Percentiles rank a stretch among this genome's conserved stretches.
Conservation (phyloP, 225 moss, liverwort and hornwort genomes). For the Climacium dendroides region DNA sequence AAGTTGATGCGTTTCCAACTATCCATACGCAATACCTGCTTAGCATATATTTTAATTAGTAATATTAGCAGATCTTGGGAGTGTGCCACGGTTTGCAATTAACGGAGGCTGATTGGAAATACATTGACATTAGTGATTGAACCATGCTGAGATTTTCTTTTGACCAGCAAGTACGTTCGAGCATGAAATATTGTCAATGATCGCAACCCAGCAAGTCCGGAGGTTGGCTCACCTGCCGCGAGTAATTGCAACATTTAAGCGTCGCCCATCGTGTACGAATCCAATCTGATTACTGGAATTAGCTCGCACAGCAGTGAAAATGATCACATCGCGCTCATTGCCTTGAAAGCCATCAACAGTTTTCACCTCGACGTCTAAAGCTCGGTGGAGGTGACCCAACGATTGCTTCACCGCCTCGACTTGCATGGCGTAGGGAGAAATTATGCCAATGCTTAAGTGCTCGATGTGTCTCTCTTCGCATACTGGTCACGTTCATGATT, state of each 20-base stretch:
- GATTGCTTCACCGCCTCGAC: slow-evolving; percentile 4
- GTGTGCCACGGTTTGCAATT: background rate
- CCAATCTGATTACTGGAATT: background rate
- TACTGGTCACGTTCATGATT: background rate
- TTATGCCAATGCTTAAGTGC: slow-evolving; percentile 3
- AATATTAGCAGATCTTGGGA: background rate
- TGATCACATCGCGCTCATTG: slow-evolving; percentile 14
- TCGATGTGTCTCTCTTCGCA: background rate
- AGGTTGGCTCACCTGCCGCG: background rate
- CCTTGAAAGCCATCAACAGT: slow-evolving; percentile 17
- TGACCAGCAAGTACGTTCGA: background rate
- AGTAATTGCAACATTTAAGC: slow-evolving; percentile 14
- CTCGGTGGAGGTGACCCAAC: background rate
- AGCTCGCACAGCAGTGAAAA: slow-evolving; percentile 2
- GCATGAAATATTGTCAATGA: background rate
- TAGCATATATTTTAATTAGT: background rate
- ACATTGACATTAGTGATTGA: background rate
- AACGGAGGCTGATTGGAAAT: background rate
- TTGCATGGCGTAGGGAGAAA: slow-evolving; percentile 13
- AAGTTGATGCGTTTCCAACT: background rate
- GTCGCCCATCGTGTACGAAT: background rate
- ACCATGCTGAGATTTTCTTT: background rate
- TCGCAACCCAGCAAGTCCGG: background rate
- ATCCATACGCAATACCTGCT: background rate
- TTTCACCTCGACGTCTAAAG: background rate